Evolutionary conservation across 768 basidiomycete species (phyloP).

Genomic region (Leccinum uliginosum): DNA sequence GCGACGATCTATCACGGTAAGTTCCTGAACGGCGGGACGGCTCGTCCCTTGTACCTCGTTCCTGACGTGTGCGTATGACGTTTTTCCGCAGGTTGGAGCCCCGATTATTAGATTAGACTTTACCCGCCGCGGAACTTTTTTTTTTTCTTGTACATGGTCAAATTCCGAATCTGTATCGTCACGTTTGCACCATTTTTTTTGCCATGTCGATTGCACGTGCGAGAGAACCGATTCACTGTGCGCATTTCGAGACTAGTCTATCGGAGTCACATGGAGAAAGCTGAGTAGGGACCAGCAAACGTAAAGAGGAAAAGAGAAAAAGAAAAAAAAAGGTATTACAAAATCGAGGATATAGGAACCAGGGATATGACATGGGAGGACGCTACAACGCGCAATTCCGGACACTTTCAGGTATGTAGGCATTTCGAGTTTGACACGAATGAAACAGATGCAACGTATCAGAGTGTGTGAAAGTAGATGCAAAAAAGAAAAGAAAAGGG

Average conservation of each 20-base stretch:
- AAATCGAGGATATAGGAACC: slow-evolving; percentile 25
- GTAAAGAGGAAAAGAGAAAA: background rate
- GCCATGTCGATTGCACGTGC: slow-evolving; percentile 8
- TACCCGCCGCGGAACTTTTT: background rate
- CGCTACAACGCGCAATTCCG: slow-evolving; percentile 13
- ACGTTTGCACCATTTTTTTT: background rate
- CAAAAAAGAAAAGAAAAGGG: slow-evolving; percentile 5
- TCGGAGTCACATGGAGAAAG: slow-evolving; percentile 13
- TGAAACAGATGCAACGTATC: slow-evolving; percentile 17
- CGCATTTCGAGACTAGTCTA: slow-evolving; percentile 23
- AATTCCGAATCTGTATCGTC: background rate
- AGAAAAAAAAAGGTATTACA: slow-evolving; percentile 29
- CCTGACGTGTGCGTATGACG: background rate
- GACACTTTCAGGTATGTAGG: slow-evolving; percentile 11
- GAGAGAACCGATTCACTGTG: slow-evolving; percentile 7
- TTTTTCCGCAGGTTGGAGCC: slow-evolving; percentile 37
- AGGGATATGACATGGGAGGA: slow-evolving; percentile 7
- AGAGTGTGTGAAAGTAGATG: slow-evolving; percentile 18
- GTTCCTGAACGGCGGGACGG: slow-evolving; percentile 10
- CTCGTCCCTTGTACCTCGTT: background rate
- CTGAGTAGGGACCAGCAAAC: slow-evolving; percentile 14
- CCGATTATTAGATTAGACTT: slow-evolving; percentile 29
- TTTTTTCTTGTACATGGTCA: background rate
- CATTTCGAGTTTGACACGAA: slow-evolving; percentile 11
- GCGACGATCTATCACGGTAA: slow-evolving; percentile 74